Evolutionary conservation across 306 rosid species (phyloP).

Genomic region (Sicyos baderoa): DNA sequence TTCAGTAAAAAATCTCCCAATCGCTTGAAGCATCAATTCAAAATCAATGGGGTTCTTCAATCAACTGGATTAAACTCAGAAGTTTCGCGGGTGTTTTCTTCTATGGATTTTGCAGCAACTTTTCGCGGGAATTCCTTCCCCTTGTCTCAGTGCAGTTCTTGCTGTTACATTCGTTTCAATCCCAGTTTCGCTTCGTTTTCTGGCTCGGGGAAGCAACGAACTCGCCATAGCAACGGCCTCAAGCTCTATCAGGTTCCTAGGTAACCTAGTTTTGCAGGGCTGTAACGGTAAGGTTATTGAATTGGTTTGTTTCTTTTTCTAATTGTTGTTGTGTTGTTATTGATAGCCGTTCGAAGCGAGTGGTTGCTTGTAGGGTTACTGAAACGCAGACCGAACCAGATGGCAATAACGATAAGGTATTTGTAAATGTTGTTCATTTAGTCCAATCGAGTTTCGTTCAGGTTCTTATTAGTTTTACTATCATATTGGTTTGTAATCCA

Average conservation of each 20-base stretch:
- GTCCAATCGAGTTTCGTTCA: background rate
- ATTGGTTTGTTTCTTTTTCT: background rate
- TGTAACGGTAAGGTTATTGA: background rate
- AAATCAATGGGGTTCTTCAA: slow-evolving; percentile 48
- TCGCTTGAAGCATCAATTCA: background rate
- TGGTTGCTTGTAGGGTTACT: slow-evolving; percentile 48
- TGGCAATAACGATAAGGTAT: slow-evolving; percentile 56
- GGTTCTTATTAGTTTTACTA: background rate
- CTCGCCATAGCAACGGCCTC: slow-evolving; percentile 23
- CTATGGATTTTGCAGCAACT: slow-evolving; percentile 51
- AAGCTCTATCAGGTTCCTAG: slow-evolving; percentile 35
- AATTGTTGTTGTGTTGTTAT: background rate
- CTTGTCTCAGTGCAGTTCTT: slow-evolving; percentile 49
- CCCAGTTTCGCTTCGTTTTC: slow-evolving; percentile 28
- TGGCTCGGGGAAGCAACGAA: slow-evolving; percentile 25
- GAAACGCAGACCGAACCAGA: slow-evolving; percentile 51
- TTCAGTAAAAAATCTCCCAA: background rate
- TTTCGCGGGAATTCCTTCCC: slow-evolving; percentile 49
- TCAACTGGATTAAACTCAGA: slow-evolving; percentile 28
- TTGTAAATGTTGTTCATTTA: background rate
- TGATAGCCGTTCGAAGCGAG: slow-evolving; percentile 31
- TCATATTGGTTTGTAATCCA: background rate
- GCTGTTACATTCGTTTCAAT: slow-evolving; percentile 53
- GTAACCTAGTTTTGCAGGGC: slow-evolving; percentile 25
- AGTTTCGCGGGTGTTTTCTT: slow-evolving; percentile 1